These are phyloP conservation scores for Schoenoplectus tabernaemontani DNA, from an alignment of 202 grass and related monocot genomes.

Conservation along the genomic window DNA sequence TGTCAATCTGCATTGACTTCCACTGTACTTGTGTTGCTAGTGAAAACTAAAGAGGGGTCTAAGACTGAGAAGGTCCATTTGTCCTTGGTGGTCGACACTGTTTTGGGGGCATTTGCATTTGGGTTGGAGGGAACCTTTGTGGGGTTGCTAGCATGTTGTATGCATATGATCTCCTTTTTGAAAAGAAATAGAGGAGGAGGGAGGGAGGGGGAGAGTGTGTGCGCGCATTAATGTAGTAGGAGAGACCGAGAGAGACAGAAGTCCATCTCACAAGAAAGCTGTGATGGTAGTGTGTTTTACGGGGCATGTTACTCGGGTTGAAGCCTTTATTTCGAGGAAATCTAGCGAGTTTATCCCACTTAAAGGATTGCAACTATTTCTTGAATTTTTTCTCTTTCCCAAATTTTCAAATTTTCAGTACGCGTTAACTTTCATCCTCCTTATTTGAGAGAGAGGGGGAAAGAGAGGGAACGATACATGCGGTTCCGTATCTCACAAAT, in stretches of 20 bases:
- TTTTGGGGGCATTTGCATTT: neutral
- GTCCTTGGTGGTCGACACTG: neutral
- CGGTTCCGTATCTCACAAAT: neutral
- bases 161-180: neutral
- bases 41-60: constrained; percentile 2
- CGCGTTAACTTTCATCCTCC: neutral
- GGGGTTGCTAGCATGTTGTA: neutral
- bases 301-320: neutral
- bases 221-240: neutral
- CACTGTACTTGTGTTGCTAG: neutral
- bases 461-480: neutral
- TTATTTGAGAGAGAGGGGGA: neutral
- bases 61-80: constrained; percentile 10
- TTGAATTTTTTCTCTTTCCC: neutral
- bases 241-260: constrained; percentile 9
- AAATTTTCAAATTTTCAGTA: constrained; percentile 11
- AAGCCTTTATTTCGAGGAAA: constrained; percentile 14
- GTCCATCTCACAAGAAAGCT: constrained; percentile 18
- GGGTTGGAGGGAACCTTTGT: constrained; percentile 22
- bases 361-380: neutral
- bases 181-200: neutral
- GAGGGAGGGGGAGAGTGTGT: neutral
- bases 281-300: constrained; percentile 11
- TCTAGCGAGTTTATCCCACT: neutral
- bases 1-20: neutral